Evolutionary conservation across 2,329 filamentous ascomycete species (phyloP).

Genomic region (Passalora sequoiae): DNA sequence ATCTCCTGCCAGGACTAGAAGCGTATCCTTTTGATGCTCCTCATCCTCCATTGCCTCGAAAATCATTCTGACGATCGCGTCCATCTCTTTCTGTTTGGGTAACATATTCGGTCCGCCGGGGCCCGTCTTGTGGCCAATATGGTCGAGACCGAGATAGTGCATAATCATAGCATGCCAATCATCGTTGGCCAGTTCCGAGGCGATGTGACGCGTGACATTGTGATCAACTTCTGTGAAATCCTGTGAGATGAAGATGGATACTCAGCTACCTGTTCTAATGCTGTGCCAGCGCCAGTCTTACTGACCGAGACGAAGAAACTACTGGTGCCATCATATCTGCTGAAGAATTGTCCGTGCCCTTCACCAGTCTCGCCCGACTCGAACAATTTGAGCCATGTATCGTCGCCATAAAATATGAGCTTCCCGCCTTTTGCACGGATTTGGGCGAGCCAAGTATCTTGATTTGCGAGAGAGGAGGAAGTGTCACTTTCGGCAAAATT

Average conservation of each 20-base stretch:
- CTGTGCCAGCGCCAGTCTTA: constrained; percentile 35
- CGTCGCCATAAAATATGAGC: constrained; percentile 92
- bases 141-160: constrained; percentile 92
- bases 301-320: constrained; percentile 96
- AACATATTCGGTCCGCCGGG: constrained; percentile 81
- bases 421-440: constrained; percentile 73
- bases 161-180: constrained; percentile 94
- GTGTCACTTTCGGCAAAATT: constrained; percentile 95
- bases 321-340: constrained; percentile 82
- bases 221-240: constrained; percentile 97
- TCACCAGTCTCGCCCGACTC: constrained; percentile 45
- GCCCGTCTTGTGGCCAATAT: constrained; percentile 95
- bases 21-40: constrained; percentile 66
- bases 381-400: constrained; percentile 97
- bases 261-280: constrained; percentile 33
- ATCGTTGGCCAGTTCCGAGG: constrained; percentile 63
- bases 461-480: constrained; percentile 75
- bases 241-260: constrained; percentile 44
- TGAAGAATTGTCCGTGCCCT: constrained; percentile 55
- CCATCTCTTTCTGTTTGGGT: constrained; percentile 92
- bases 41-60: constrained; percentile 69
- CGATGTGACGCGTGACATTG: constrained; percentile 89
- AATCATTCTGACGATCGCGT: constrained; percentile 69
- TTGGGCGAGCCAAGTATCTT: constrained; percentile 96
- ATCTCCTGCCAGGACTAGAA: constrained; percentile 84